Evolutionary conservation across 805 yeast species (phyloP), one percentile per base, ranked within the genome.

Genomic region (Pichia sporocuriosa): DNA sequence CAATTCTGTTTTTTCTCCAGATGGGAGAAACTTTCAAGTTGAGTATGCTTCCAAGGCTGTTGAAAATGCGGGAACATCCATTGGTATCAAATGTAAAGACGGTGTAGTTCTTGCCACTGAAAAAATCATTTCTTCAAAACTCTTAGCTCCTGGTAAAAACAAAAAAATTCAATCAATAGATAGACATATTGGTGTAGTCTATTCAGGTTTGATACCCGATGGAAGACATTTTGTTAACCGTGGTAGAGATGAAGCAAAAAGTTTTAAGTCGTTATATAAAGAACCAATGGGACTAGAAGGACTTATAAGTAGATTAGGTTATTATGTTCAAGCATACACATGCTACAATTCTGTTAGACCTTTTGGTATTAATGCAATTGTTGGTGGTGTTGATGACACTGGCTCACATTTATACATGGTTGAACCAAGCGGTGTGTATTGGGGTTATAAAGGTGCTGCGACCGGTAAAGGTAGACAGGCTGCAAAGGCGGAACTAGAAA

Each of bases 61-160:
- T 3, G 99, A 93, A 64, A 89, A 88, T 57, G 96, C 96, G 37
- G 94, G 96, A 10, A 93, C 98, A 0, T 81, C 97, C 17, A 72
- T 93, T 54, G 99, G 97, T 31, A 81, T 93, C 60, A 84, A 85
- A 60, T 87, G 84, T 66, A 76, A 77, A 55, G 97, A 90, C 60
- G 98, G 98, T 40, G 75, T 93, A 27, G 96, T 93, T n/a, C 74
- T 93, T 51, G 99, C 97, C 13, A 95, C 87, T n/a, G 98, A 93
- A 64, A 93, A 90, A 67, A 73, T 89, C 56, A 74, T 88, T 54
- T 71, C 81, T 37, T 88, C 97, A 32, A 89, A 88, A 61, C 69
- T 93, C 50, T 70, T 93, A 46, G 96, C 84, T 13, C 94, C 96
- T 15, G 84, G 84, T 35, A 84, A 83, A 52, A 93, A 93, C 70